Conservation (phyloP, 371 early-diverging fungal genomes). For the Paramicrosporidium saccamoebae region DNA sequence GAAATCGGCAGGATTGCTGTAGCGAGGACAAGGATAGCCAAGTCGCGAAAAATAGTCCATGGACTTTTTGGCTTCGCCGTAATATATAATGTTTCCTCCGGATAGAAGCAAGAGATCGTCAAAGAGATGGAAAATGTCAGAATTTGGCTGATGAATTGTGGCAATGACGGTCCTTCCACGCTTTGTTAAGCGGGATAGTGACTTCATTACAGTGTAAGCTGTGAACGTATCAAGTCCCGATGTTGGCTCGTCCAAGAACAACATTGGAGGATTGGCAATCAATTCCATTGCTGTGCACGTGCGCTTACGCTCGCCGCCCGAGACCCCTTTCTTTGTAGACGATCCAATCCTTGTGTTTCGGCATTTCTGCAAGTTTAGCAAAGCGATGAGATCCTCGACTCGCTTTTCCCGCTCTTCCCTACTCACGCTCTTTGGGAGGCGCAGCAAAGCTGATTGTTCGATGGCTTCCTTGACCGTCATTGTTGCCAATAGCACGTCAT, state of each 20-base stretch:
- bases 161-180: conserved; percentile 24
- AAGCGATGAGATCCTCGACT: conserved; percentile 31
- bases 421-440: conserved; percentile 17
- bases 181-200: conserved; percentile 14
- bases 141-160: conserved; percentile 20
- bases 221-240: conserved; percentile 53
- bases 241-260: conserved; percentile 83
- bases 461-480: conserved; percentile 50
- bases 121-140: conserved; percentile 18
- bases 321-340: conserved; percentile 25
- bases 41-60: conserved; percentile 10
- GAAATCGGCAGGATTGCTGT: conserved; percentile 31
- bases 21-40: conserved; percentile 14
- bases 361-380: conserved; percentile 35
- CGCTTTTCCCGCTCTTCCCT: conserved; percentile 13
- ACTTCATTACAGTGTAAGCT: conserved; percentile 15
- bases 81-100: conserved; percentile 15
- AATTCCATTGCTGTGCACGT: conserved; percentile 57
- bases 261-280: conserved; percentile 44
- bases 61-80: conserved; percentile 10
- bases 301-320: conserved; percentile 55
- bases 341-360: conserved; percentile 48
- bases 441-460: conserved; percentile 32
- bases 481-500: conserved; percentile 43
- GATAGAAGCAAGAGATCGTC: conserved; percentile 18